These are phyloP conservation scores for Eucalyptus virginea DNA, from an alignment of 345 rosid species.

Conservation along the genomic window DNA sequence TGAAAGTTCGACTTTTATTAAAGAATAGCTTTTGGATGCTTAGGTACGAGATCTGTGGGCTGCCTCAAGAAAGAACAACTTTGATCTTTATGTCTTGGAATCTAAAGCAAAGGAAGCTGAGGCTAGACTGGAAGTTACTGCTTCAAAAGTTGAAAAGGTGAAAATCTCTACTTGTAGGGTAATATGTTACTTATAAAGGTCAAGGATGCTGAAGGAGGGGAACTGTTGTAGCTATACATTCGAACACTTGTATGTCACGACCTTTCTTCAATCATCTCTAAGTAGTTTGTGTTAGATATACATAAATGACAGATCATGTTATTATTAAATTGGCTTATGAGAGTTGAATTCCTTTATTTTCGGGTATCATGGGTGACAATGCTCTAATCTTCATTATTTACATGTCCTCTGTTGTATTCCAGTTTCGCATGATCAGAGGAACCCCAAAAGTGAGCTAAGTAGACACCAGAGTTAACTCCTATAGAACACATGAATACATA, in stretches of 20 bases:
- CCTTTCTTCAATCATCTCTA: background rate
- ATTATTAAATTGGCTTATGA: background rate
- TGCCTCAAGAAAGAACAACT: constrained; percentile 59
- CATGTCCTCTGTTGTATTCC: background rate
- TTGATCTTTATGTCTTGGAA: constrained; percentile 56
- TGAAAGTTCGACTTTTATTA: constrained; percentile 12
- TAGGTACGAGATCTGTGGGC: constrained; percentile 68
- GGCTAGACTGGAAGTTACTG: constrained; percentile 18
- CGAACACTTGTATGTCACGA: background rate
- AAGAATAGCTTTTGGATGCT: constrained; percentile 13
- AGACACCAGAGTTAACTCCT: background rate
- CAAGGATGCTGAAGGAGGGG: background rate
- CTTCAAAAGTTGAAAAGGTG: constrained; percentile 46
- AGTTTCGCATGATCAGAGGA: background rate
- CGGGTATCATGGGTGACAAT: background rate
- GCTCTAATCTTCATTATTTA: background rate
- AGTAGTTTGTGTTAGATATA: background rate
- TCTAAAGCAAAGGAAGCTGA: constrained; percentile 43
- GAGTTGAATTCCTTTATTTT: background rate
- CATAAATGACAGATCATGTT: background rate
- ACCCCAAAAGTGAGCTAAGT: background rate
- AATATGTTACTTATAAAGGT: background rate
- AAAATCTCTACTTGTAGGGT: background rate
- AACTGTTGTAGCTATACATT: background rate
- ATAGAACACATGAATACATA: background rate